These are phyloP conservation scores for Boletus insuetus DNA, from an alignment of 768 basidiomycete species.

Conservation along the genomic window DNA sequence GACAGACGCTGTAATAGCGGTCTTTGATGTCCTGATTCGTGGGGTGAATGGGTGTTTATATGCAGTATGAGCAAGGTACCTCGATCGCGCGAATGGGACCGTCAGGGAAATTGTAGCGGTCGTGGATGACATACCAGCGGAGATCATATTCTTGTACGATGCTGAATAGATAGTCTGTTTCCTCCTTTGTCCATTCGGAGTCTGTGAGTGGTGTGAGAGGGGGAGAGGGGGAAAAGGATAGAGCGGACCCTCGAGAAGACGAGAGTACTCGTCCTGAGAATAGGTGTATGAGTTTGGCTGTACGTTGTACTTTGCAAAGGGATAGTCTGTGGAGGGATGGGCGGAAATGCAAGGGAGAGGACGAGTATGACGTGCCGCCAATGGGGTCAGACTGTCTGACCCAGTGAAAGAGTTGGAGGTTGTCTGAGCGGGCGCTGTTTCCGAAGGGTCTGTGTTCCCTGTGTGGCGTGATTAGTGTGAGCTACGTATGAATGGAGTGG, in stretches of 20 bases:
- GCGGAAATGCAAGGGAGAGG: not conserved
- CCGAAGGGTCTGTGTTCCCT: slow-evolving; percentile 79
- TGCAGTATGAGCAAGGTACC: slow-evolving; percentile 37
- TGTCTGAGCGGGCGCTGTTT: slow-evolving; percentile 67
- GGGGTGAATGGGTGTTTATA: not conserved
- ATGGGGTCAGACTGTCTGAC: slow-evolving; percentile 58
- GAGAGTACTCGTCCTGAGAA: slow-evolving; percentile 83
- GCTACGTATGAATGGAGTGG: not conserved
- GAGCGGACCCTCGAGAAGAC: slow-evolving; percentile 66
- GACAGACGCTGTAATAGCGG: slow-evolving; percentile 88
- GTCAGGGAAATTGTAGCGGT: slow-evolving; percentile 79
- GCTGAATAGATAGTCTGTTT: slow-evolving; percentile 89
- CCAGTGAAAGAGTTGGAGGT: slow-evolving; percentile 82
- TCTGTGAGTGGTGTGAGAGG: slow-evolving; percentile 41
- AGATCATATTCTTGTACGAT: slow-evolving; percentile 80
- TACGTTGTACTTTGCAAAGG: slow-evolving; percentile 81
- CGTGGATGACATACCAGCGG: slow-evolving; percentile 86
- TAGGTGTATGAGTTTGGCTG: slow-evolving; percentile 65
- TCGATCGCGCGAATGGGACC: slow-evolving; percentile 62
- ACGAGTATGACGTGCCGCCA: slow-evolving; percentile 42
- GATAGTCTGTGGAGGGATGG: slow-evolving; percentile 52
- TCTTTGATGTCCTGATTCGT: slow-evolving; percentile 76
- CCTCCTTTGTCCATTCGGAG: slow-evolving; percentile 85
- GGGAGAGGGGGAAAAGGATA: not conserved
- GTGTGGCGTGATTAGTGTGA: not conserved